phyloP scores from a whole-genome alignment of 148 eudicot species.

The Rhododendron molle region DNA sequence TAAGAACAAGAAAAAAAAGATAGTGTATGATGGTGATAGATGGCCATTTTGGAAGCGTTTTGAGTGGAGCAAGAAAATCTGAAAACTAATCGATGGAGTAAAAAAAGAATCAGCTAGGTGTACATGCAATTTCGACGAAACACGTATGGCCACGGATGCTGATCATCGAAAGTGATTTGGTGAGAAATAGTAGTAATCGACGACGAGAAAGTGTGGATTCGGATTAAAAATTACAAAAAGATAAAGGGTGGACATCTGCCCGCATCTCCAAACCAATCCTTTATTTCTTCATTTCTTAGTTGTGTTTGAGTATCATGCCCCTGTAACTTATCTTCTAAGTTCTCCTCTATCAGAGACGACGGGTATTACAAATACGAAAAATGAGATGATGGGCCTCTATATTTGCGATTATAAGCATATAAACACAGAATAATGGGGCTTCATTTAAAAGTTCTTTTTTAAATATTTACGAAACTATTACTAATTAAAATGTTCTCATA shows the following conservation, averaged over 20 bases:
- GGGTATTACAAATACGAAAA: neutral
- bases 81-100: neutral
- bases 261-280: neutral
- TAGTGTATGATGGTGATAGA: neutral
- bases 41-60: neutral
- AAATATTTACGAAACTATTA: too few relatives aligned
- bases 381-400: neutral
- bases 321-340: too few relatives aligned
- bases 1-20: neutral
- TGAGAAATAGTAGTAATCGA: neutral
- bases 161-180: neutral
- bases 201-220: neutral
- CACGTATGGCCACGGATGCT: neutral
- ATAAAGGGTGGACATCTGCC: too few relatives aligned
- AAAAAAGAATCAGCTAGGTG: neutral
- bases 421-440: neutral
- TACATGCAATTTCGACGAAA: too few relatives aligned
- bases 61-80: neutral
- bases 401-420: neutral
- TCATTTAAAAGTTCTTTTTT: too few relatives aligned
- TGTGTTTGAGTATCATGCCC: too few relatives aligned
- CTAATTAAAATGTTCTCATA: too few relatives aligned
- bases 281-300: neutral
- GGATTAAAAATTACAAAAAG: constrained; percentile 10
- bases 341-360: neutral